Evolutionary conservation across 768 basidiomycete species (phyloP).

Genomic region (Amanita subjunquillea): DNA sequence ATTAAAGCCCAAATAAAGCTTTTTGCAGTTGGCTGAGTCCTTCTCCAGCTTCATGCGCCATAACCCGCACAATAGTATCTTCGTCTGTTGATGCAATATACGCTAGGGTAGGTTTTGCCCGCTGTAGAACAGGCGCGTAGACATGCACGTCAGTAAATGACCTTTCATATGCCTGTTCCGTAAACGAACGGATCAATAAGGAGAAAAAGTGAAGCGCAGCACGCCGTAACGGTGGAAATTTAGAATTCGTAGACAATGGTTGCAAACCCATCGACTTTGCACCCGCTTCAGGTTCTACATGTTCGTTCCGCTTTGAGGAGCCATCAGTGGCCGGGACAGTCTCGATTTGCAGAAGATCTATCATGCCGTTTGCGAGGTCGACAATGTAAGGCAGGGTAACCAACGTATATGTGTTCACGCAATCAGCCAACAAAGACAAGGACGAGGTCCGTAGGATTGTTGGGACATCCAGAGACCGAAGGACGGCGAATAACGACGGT

Average conservation of each 20-base stretch:
- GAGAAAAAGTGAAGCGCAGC: conserved; percentile 80
- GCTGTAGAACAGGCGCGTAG: conserved; percentile 27
- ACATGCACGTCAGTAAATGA: conserved; percentile 18
- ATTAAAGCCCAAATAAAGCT: conserved; percentile 30
- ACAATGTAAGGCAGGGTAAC: conserved; percentile 53
- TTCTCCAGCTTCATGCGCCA: conserved; percentile 66
- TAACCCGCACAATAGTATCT: conserved; percentile 60
- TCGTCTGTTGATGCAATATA: conserved; percentile 67
- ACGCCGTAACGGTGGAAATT: conserved; percentile 73
- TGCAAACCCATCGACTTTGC: conserved; percentile 38
- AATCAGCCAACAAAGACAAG: conserved; percentile 60
- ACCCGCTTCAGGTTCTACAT: background rate
- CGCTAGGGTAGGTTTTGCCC: conserved; percentile 49
- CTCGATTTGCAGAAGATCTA: conserved; percentile 71
- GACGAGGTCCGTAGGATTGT: conserved; percentile 59
- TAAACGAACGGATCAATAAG: conserved; percentile 52
- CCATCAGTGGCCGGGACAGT: conserved; percentile 20
- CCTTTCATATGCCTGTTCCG: conserved; percentile 37
- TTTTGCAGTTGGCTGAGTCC: conserved; percentile 38
- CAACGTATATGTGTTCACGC: conserved; percentile 51
- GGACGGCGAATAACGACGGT: conserved; percentile 56
- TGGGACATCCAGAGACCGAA: conserved; percentile 53
- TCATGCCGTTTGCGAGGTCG: conserved; percentile 55
- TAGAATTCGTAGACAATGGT: conserved; percentile 49
- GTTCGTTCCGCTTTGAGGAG: background rate